Conservation (phyloP, 768 basidiomycete genomes). For the Trametes gibbosa region DNA sequence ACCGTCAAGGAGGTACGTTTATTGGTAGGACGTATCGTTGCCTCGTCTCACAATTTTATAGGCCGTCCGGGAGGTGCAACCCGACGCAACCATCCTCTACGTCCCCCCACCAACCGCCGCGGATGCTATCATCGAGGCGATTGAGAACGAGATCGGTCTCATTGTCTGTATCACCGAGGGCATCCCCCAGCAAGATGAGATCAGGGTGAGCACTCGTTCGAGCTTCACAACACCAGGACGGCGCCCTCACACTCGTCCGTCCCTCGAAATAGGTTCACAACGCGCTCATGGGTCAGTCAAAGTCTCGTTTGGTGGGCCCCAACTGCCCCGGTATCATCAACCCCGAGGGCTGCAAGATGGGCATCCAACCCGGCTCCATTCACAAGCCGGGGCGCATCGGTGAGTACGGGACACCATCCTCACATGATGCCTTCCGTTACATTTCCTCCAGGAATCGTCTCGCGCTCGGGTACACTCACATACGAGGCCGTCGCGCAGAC, state of each 20-base stretch:
- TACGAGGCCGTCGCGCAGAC: slow-evolving; percentile 99
- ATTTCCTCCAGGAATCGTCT: slow-evolving; percentile 73
- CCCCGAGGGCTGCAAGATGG: slow-evolving; percentile 98
- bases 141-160: slow-evolving; percentile 95
- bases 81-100: slow-evolving; percentile 95
- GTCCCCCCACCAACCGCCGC: slow-evolving; percentile 96
- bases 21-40: slow-evolving; percentile 13
- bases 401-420: slow-evolving; percentile 32
- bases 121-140: slow-evolving; percentile 97
- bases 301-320: slow-evolving; percentile 94
- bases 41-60: slow-evolving; percentile 32
- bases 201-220: slow-evolving; percentile 51
- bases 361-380: slow-evolving; percentile 97
- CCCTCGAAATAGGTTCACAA: slow-evolving; percentile 70
- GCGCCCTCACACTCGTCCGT: neutral
- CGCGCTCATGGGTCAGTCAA: slow-evolving; percentile 90
- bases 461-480: slow-evolving; percentile 92
- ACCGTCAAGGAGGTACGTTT: slow-evolving; percentile 76
- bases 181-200: slow-evolving; percentile 96
- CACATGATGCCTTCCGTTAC: neutral
- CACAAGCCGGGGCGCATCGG: slow-evolving; percentile 96
- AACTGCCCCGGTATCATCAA: slow-evolving; percentile 99
- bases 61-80: slow-evolving; percentile 84
- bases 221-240: neutral
- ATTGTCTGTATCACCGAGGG: slow-evolving; percentile 99